Evolutionary conservation across 1,139 yeast genomes (phyloP).

Genomic region (Geotrichum candidum): DNA sequence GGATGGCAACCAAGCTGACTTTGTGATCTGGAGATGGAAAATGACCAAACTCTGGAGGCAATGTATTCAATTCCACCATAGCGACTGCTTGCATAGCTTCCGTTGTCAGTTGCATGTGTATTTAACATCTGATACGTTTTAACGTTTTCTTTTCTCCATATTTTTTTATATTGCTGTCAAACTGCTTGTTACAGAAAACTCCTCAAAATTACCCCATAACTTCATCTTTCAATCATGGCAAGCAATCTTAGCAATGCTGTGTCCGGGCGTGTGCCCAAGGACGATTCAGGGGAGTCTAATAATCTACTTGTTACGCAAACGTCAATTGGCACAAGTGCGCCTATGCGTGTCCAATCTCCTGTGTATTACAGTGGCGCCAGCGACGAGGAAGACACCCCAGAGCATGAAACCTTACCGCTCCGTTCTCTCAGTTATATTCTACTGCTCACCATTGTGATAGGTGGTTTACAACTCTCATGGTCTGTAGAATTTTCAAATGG

Average conservation of each 20-base stretch:
- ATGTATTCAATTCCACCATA: neutral
- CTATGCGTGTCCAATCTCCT: neutral
- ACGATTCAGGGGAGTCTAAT: neutral
- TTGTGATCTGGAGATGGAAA: neutral
- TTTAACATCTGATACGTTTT: neutral
- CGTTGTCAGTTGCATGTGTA: neutral
- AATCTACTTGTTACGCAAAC: neutral
- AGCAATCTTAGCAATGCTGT: neutral
- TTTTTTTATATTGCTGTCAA: neutral
- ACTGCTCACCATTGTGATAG: conserved; percentile 43
- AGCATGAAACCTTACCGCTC: conserved; percentile 34
- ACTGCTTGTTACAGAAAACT: neutral
- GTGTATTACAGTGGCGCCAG: neutral
- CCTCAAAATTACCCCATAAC: neutral
- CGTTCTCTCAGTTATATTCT: conserved; percentile 42
- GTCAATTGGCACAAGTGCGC: neutral
- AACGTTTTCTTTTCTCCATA: neutral
- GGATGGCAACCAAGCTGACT: neutral
- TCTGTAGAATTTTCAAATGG: conserved; percentile 51
- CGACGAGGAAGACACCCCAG: neutral
- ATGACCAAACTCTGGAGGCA: neutral
- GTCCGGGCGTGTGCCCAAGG: neutral
- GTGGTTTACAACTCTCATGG: conserved; percentile 51
- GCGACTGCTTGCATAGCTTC: neutral
- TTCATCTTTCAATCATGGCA: neutral